phyloP scores from a whole-genome alignment of 768 basidiomycete genomes.

The Amanita pallidorosea region DNA sequence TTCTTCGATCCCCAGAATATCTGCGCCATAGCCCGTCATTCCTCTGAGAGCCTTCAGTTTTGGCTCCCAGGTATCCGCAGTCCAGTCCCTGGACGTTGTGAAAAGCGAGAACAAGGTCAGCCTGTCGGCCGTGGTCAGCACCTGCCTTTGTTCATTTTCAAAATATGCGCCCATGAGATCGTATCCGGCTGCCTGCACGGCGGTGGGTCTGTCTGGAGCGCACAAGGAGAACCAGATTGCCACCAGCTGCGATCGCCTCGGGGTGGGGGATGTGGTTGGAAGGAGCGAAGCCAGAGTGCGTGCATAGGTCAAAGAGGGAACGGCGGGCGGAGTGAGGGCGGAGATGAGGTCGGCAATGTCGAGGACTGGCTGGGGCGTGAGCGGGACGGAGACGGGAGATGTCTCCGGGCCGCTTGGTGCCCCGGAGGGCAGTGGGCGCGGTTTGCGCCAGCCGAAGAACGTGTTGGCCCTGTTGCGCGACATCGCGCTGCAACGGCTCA shows the following conservation, averaged over 20 bases:
- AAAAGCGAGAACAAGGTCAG: conserved; percentile 59
- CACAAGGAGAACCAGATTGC: conserved; percentile 57
- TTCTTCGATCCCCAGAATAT: conserved; percentile 56
- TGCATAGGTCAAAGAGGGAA: conserved; percentile 58
- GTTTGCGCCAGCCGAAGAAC: neutral
- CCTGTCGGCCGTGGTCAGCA: conserved; percentile 44
- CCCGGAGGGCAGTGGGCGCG: neutral
- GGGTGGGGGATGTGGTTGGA: conserved; percentile 41
- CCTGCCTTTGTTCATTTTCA: conserved; percentile 29
- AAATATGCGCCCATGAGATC: conserved; percentile 65
- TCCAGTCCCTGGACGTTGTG: conserved; percentile 18
- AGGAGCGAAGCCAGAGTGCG: conserved; percentile 45
- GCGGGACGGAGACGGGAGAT: neutral
- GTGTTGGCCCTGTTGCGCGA: neutral
- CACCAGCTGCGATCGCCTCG: conserved; percentile 39
- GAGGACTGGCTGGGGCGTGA: conserved; percentile 11
- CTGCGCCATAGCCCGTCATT: conserved; percentile 48
- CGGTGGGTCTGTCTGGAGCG: conserved; percentile 34
- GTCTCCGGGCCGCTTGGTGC: neutral
- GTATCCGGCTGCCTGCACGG: conserved; percentile 57
- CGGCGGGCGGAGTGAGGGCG: conserved; percentile 41
- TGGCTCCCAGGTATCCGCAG: conserved; percentile 58
- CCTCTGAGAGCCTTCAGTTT: conserved; percentile 58
- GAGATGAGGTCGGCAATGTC: conserved; percentile 31
- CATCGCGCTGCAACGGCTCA: neutral